Evolutionary conservation across 116 monocot genomes (phyloP).

Genomic region (Cymodocea nodosa): DNA sequence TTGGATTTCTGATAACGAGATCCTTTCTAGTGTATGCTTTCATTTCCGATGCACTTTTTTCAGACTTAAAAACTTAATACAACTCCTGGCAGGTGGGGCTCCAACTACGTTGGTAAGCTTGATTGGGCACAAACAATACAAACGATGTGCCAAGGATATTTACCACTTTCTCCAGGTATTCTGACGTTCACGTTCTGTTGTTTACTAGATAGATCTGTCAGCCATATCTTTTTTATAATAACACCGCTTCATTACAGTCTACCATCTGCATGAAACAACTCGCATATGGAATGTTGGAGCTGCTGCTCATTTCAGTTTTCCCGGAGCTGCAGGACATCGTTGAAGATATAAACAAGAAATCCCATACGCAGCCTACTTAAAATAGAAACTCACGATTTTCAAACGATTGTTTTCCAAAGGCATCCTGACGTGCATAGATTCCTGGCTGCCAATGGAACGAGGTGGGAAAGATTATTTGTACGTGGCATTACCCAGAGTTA

Average conservation of each 20-base stretch:
- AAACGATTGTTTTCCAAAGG: neutral
- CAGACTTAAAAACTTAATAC: neutral
- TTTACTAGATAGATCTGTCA: neutral
- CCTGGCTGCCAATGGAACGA: neutral
- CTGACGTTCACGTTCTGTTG: neutral
- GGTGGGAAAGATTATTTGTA: neutral
- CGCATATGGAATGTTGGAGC: constrained; percentile 61
- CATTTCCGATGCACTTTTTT: too few species aligned
- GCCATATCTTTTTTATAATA: neutral
- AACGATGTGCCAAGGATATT: constrained; percentile 54
- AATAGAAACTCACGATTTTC: neutral
- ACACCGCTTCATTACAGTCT: constrained; percentile 41
- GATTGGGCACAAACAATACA: constrained; percentile 70
- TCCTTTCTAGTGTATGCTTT: too few species aligned
- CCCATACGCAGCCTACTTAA: neutral
- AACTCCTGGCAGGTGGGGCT: constrained; percentile 50
- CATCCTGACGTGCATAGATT: neutral
- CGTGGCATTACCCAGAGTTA: neutral
- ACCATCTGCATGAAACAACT: constrained; percentile 76
- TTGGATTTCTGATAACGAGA: too few species aligned
- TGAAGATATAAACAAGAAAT: constrained; percentile 45
- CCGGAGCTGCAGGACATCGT: constrained; percentile 58
- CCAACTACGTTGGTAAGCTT: constrained; percentile 79
- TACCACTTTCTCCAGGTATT: constrained; percentile 87
- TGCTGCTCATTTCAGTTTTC: constrained; percentile 50